phyloP scores from a whole-genome alignment of 768 basidiomycete genomes.

The Macrolepiota dolichaula region DNA sequence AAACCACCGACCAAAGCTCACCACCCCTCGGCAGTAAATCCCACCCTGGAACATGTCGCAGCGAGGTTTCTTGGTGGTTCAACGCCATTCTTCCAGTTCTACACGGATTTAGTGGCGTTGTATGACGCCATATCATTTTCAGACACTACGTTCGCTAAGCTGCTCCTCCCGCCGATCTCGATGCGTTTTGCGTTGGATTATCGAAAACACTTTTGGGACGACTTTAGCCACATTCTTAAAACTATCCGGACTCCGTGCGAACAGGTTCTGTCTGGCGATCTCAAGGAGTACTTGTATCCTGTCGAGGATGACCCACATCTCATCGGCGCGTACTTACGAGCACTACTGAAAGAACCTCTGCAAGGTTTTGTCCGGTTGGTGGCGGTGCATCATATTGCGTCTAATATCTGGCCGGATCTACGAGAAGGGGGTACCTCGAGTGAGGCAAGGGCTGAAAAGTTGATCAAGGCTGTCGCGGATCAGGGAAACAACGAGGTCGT shows the following conservation, averaged over 20 bases:
- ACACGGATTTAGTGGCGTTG: constrained; percentile 86
- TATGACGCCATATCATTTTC: constrained; percentile 91
- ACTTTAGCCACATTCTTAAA: constrained; percentile 64
- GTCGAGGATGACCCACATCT: constrained; percentile 61
- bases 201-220: constrained; percentile 79
- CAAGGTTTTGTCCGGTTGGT: constrained; percentile 63
- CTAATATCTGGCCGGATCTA: constrained; percentile 71
- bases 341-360: constrained; percentile 41
- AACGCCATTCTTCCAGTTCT: constrained; percentile 91
- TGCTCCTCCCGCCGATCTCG: constrained; percentile 74
- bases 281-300: constrained; percentile 70
- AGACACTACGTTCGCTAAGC: constrained; percentile 67
- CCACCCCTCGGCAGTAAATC: constrained; percentile 12
- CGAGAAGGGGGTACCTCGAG: constrained; percentile 18
- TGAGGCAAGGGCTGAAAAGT: constrained; percentile 37
- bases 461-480: constrained; percentile 49
- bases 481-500: constrained; percentile 48
- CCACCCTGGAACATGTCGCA: constrained; percentile 52
- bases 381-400: constrained; percentile 77
- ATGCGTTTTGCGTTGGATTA: constrained; percentile 82
- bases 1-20: background rate
- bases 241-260: constrained; percentile 51
- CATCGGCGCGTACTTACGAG: constrained; percentile 59
- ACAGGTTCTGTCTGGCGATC: constrained; percentile 48
- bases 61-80: constrained; percentile 54